These are phyloP conservation scores for Manihot esculenta DNA, from an alignment of 441 rosid species.

Conservation along the genomic window DNA sequence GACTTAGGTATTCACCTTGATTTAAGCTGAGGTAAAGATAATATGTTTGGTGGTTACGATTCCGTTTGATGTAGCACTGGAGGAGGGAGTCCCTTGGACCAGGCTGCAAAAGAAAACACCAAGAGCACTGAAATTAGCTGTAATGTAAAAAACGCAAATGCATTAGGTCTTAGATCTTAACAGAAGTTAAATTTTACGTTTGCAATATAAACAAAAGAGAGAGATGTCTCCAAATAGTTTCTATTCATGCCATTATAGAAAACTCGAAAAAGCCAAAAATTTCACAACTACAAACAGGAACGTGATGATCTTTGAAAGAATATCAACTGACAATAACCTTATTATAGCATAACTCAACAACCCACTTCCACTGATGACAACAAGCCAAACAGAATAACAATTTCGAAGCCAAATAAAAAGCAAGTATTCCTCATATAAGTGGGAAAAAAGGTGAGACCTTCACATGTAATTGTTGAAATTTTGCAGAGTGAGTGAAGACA, in stretches of 20 bases:
- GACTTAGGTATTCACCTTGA: constrained; percentile 44
- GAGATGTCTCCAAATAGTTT: neutral
- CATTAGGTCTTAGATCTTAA: neutral
- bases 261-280: neutral
- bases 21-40: constrained; percentile 74
- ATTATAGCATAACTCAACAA: too few relatives aligned
- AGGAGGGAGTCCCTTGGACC: constrained; percentile 80
- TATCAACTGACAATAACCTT: neutral
- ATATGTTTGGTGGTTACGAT: constrained; percentile 69
- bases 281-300: neutral
- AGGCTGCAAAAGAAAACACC: constrained; percentile 54
- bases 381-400: too few relatives aligned
- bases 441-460: too few relatives aligned
- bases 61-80: constrained; percentile 80
- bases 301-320: neutral
- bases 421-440: too few relatives aligned
- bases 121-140: neutral
- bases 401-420: too few relatives aligned
- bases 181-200: neutral
- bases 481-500: neutral
- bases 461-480: too few relatives aligned
- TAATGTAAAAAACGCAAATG: neutral
- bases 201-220: neutral
- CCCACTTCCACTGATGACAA: too few relatives aligned
- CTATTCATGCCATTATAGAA: neutral